A percentile compares a stretch with the other conserved stretches of the same genome.
Evolutionary conservation across 1,284 basidiomycete genomes (phyloP).

Genomic region (Sporisorium iseilematis-ciliati): DNA sequence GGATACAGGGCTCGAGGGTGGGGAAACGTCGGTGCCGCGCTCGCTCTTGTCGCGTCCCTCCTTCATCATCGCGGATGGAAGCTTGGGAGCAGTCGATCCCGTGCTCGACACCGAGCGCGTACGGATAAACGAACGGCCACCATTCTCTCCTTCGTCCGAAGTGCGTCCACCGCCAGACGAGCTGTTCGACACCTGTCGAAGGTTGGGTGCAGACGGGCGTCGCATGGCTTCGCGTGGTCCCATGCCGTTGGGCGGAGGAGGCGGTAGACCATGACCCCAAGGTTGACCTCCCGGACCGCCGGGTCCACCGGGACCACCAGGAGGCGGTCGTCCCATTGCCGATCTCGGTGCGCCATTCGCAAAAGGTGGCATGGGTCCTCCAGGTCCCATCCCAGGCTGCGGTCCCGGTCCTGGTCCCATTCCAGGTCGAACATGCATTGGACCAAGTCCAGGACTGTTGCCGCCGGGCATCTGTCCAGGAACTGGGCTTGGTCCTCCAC

Average conservation of each 20-base stretch:
- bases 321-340: conserved; percentile 37
- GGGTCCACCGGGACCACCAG: conserved; percentile 2
- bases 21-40: conserved; percentile 45
- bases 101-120: conserved; percentile 50
- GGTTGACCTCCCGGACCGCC: conserved; percentile 12
- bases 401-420: conserved; percentile 28
- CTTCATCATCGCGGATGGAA: conserved; percentile 63
- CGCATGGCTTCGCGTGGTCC: conserved; percentile 34
- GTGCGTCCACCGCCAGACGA: conserved; percentile 35
- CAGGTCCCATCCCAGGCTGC: conserved; percentile 26
- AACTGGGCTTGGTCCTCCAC: conserved; percentile 40
- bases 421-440: conserved; percentile 35
- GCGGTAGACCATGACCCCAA: conserved; percentile 21
- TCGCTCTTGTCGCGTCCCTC: conserved; percentile 36
- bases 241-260: conserved; percentile 25
- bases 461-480: conserved; percentile 40
- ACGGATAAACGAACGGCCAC: conserved; percentile 32
- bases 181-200: conserved; percentile 44
- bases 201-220: conserved; percentile 58
- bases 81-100: conserved; percentile 43
- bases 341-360: conserved; percentile 37
- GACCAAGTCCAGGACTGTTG: conserved; percentile 33
- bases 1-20: conserved; percentile 25
- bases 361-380: conserved; percentile 42
- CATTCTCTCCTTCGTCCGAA: conserved; percentile 40